Evolutionary conservation across 441 rosid species (phyloP), one percentile per base, ranked within the genome.

Genomic region (Eruca vesicaria): DNA sequence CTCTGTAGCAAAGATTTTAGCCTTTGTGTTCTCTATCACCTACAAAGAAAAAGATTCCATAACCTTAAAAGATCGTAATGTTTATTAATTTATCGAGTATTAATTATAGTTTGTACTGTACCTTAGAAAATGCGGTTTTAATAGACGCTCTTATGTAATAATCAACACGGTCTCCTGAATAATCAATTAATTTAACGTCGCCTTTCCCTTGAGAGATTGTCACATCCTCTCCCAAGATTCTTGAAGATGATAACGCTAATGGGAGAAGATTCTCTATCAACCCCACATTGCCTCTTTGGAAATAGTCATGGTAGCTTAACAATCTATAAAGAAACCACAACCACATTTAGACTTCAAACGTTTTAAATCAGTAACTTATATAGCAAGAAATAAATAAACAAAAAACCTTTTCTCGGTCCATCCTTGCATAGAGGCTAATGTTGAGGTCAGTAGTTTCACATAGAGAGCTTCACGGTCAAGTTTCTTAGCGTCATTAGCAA

Each of bases 61-160:
- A 19, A 52, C 50, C 6, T 43, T 14, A 14, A 43, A n/a, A 48
- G 0, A n/a, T 48, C 10, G 10, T 48, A 19, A n/a, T n/a, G n/a
- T 7, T 50, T 50, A 50, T 50, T 50, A 16, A 8, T 50, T 50
- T 18, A 50, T 8, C 4, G 56, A 18, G 0, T 50, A 50, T 50
- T 50, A 50, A 18, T 50, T 7, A 18, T 21, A 8, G 2, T 50
- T 50, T 50, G 2, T 8, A 3, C 0, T 16, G 4, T 53, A 92
- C 97, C 90, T 85, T 91, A 29, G 79, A 76, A 69, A 95, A 93
- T 64, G 97, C 96, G 52, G 76, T 83, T 81, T 84, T 89, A 45
- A 91, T 69, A 0, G 99, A 91, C 21, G 91, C 74, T 75, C 98
- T 86, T 66, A 95, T 90, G 71, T 95, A 95, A 75, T 82, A 82